Evolutionary conservation across 2,329 filamentous ascomycete genomes (phyloP).

Genomic region (Xylariales sp.): DNA sequence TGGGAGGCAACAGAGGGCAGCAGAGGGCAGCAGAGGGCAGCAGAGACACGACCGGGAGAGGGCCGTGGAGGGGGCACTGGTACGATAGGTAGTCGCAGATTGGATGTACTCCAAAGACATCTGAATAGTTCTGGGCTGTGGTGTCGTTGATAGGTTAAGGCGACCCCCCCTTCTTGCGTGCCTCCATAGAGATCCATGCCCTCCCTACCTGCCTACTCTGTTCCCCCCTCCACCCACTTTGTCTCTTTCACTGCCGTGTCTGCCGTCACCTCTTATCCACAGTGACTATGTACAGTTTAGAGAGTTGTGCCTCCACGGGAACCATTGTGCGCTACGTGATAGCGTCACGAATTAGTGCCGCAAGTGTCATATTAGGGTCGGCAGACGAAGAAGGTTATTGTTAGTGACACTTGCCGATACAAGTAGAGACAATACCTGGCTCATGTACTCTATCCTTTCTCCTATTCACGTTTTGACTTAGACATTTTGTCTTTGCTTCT

Average conservation of each 20-base stretch:
- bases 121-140: slow-evolving; percentile 41
- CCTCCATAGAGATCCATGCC: slow-evolving; percentile 51
- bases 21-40: background rate
- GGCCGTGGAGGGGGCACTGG: slow-evolving; percentile 44
- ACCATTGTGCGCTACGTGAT: slow-evolving; percentile 41
- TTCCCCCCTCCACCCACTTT: slow-evolving; percentile 47
- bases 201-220: slow-evolving; percentile 51
- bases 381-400: slow-evolving; percentile 47
- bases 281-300: slow-evolving; percentile 41
- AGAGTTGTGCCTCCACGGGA: slow-evolving; percentile 41
- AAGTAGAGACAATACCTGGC: slow-evolving; percentile 32
- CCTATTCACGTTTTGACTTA: slow-evolving; percentile 29
- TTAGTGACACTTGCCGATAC: slow-evolving; percentile 35
- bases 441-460: slow-evolving; percentile 23
- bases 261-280: slow-evolving; percentile 47
- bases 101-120: slow-evolving; percentile 47
- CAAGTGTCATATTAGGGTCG: slow-evolving; percentile 42
- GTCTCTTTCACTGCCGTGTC: slow-evolving; percentile 40
- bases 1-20: slow-evolving; percentile 26
- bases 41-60: slow-evolving; percentile 27
- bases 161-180: slow-evolving; percentile 45
- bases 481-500: slow-evolving; percentile 12
- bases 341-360: slow-evolving; percentile 41
- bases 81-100: slow-evolving; percentile 36
- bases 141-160: slow-evolving; percentile 36